phyloP scores from a whole-genome alignment of 208 protist genomes.

The Wallacemonas sp. region DNA sequence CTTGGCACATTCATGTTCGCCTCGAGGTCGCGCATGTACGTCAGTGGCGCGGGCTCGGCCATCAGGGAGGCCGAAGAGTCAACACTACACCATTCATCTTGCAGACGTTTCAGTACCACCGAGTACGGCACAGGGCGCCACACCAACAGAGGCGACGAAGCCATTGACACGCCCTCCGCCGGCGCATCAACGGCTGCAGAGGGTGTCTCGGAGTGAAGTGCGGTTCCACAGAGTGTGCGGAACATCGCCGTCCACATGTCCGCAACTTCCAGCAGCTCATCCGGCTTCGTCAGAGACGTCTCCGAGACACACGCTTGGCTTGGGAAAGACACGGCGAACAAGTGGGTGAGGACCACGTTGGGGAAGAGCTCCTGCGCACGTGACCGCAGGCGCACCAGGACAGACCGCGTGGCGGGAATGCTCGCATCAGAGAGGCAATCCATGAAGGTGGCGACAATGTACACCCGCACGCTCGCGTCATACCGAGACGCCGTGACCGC shows the following conservation, averaged over 20 bases:
- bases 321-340: conserved; percentile 18
- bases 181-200: neutral
- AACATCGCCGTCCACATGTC: conserved; percentile 32
- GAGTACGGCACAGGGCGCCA: conserved; percentile 9
- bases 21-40: neutral
- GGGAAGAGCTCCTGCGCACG: conserved; percentile 13
- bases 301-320: conserved; percentile 26
- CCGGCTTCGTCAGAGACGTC: conserved; percentile 15
- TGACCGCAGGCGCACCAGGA: conserved; percentile 21
- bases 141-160: neutral
- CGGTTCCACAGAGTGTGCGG: conserved; percentile 6
- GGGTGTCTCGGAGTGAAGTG: neutral
- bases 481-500: conserved; percentile 5
- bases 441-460: conserved; percentile 23
- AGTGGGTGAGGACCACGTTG: conserved; percentile 6
- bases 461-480: conserved; percentile 8
- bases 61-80: neutral
- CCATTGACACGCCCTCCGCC: neutral
- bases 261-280: conserved; percentile 15
- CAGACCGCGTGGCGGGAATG: conserved; percentile 6
- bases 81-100: conserved; percentile 4
- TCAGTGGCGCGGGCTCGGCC: neutral
- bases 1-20: conserved; percentile 8
- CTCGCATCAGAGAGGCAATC: conserved; percentile 25
- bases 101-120: neutral